Evolutionary conservation across 768 basidiomycete species (phyloP).

Genomic region (Pulveroboletus ravenelii): DNA sequence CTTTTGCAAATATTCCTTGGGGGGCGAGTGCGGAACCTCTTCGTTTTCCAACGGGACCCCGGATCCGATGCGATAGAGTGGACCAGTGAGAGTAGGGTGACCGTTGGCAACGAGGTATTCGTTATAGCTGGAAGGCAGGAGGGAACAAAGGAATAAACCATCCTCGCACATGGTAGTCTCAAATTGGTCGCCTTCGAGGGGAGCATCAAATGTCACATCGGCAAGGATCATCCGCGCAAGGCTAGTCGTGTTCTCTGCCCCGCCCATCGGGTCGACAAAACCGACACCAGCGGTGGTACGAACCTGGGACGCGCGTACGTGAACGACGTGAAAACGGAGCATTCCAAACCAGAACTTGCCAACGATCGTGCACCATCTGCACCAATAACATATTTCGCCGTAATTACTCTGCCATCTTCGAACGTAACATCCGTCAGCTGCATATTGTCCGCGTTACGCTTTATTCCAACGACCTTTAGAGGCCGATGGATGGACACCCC

Average conservation of each 20-base stretch:
- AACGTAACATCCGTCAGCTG: slow-evolving; percentile 39
- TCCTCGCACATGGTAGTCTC: slow-evolving; percentile 15
- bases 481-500: slow-evolving; percentile 36
- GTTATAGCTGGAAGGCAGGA: slow-evolving; percentile 32
- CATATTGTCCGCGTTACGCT: slow-evolving; percentile 20
- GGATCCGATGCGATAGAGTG: slow-evolving; percentile 36
- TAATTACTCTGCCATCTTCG: slow-evolving; percentile 42
- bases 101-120: slow-evolving; percentile 12
- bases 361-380: slow-evolving; percentile 31
- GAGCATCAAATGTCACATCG: slow-evolving; percentile 29
- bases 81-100: slow-evolving; percentile 13
- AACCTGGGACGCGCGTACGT: slow-evolving; percentile 29
- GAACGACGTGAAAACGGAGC: neutral
- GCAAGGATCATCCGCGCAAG: slow-evolving; percentile 43
- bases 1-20: slow-evolving; percentile 40
- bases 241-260: slow-evolving; percentile 18
- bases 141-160: slow-evolving; percentile 34
- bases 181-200: no score
- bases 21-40: slow-evolving; percentile 34
- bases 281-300: slow-evolving; percentile 38
- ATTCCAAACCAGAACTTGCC: slow-evolving; percentile 25
- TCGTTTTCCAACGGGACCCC: slow-evolving; percentile 35
- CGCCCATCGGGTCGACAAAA: slow-evolving; percentile 40
- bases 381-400: slow-evolving; percentile 44
- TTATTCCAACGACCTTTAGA: slow-evolving; percentile 27